A percentile compares a stretch with the other conserved stretches of the same genome.
These are phyloP conservation scores for Dendrobium huoshanense DNA, from an alignment of 106 monocot species.

Conservation along the genomic window DNA sequence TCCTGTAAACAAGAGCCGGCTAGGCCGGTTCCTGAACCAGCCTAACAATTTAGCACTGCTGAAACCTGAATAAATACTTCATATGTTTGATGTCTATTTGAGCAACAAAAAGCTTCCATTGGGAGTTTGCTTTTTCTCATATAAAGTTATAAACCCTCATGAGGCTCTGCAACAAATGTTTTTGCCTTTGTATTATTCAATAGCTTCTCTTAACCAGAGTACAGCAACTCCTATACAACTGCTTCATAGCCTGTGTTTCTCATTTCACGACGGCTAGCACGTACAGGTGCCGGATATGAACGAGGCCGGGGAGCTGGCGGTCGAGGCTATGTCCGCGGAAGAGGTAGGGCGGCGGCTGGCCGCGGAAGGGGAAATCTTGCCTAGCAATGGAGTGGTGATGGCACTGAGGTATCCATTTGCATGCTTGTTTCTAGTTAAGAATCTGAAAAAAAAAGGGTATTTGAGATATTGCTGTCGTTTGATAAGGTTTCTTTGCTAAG, in stretches of 20 bases:
- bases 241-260: neutral
- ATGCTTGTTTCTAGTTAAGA: conserved; percentile 16
- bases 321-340: conserved; percentile 58
- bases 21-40: too few species aligned
- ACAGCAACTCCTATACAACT: neutral
- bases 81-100: too few species aligned
- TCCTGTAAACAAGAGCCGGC: too few species aligned
- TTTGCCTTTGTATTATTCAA: too few species aligned
- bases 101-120: too few species aligned
- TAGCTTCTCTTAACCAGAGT: neutral
- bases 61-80: too few species aligned
- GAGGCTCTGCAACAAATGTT: too few species aligned
- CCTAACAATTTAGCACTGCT: too few species aligned
- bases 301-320: conserved; percentile 52
- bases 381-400: conserved; percentile 7
- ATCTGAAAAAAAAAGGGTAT: neutral
- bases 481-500: neutral
- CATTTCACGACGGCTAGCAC: neutral
- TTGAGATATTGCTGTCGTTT: conserved; percentile 4
- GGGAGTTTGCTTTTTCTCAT: too few species aligned
- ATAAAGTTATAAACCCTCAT: too few species aligned
- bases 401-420: conserved; percentile 13
- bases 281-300: conserved; percentile 50
- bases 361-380: conserved; percentile 48
- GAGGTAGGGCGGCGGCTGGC: conserved; percentile 58